A percentile compares a stretch with the other conserved stretches of the same genome.
phyloP scores from a whole-genome alignment of 495 filamentous ascomycete species.

The Lasiosphaeria hispida region DNA sequence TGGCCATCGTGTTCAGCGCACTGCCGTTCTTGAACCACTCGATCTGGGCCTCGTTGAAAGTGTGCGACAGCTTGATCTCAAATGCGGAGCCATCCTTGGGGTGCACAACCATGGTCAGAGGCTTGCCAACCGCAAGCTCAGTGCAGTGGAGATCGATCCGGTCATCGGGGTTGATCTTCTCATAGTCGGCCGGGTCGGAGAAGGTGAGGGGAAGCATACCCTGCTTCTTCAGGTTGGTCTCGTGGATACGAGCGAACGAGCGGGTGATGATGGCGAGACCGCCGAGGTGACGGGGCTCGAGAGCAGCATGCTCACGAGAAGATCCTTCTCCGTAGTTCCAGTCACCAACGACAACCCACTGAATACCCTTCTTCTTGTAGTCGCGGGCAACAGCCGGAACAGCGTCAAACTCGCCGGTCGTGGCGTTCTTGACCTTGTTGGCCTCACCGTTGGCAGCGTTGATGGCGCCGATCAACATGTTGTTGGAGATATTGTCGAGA shows the following conservation, averaged over 20 bases:
- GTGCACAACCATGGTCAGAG: constrained; percentile 87
- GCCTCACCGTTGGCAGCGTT: constrained; percentile 95
- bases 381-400: constrained; percentile 95
- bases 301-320: constrained; percentile 95
- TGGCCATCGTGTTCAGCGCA: constrained; percentile 97
- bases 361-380: constrained; percentile 94
- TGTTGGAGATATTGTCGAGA: constrained; percentile 99
- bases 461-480: constrained; percentile 98
- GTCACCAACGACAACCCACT: constrained; percentile 98
- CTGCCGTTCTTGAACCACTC: constrained; percentile 98
- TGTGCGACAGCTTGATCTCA: constrained; percentile 84
- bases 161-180: constrained; percentile 92
- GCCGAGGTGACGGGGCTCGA: constrained; percentile 96
- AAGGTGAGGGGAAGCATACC: constrained; percentile 99
- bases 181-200: constrained; percentile 91
- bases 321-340: constrained; percentile 99
- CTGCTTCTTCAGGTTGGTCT: constrained; percentile 99
- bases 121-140: constrained; percentile 88
- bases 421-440: constrained; percentile 95
- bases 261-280: constrained; percentile 96
- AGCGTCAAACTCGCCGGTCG: constrained; percentile 76
- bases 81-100: constrained; percentile 77
- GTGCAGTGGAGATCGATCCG: constrained; percentile 89
- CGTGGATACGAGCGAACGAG: constrained; percentile 98
- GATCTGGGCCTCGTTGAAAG: constrained; percentile 95